Conservation (phyloP, 768 basidiomycete species). For the Lepiota brunneoincarnata region DNA sequence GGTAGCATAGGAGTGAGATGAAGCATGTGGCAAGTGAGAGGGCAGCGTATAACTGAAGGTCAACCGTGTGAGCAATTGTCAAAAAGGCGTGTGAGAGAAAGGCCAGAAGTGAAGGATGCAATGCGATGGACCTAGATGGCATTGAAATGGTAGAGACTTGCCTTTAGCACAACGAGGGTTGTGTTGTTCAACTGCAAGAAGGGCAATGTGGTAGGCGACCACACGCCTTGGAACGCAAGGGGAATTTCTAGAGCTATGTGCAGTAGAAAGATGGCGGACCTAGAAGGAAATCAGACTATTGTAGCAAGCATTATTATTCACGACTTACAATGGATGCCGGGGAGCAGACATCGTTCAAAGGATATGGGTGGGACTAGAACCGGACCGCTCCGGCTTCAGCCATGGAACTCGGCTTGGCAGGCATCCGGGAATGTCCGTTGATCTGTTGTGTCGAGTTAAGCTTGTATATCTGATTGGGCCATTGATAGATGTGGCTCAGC, state of each 20-base stretch:
- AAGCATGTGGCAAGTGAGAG: conserved; percentile 61
- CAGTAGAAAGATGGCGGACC: conserved; percentile 65
- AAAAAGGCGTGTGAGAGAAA: neutral
- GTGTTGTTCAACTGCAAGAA: conserved; percentile 85
- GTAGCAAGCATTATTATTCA: neutral
- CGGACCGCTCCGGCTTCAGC: too few species aligned
- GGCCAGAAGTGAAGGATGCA: neutral
- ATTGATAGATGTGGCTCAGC: too few species aligned
- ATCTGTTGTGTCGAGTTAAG: too few species aligned
- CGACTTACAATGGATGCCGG: neutral
- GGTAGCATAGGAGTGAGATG: conserved; percentile 58
- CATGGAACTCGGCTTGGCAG: too few species aligned
- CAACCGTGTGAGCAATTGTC: neutral
- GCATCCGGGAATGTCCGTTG: too few species aligned
- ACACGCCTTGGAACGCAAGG: conserved; percentile 72
- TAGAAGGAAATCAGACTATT: neutral
- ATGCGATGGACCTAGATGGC: neutral
- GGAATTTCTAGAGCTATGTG: conserved; percentile 81
- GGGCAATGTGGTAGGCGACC: conserved; percentile 59
- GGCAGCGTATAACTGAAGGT: conserved; percentile 62
- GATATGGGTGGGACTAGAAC: neutral
- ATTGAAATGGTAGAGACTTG: conserved; percentile 23
- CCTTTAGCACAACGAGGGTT: conserved; percentile 72
- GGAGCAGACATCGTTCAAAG: neutral
- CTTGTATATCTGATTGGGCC: too few species aligned